phyloP scores from a whole-genome alignment of 305 asterid genomes.

The Lippia alba region DNA sequence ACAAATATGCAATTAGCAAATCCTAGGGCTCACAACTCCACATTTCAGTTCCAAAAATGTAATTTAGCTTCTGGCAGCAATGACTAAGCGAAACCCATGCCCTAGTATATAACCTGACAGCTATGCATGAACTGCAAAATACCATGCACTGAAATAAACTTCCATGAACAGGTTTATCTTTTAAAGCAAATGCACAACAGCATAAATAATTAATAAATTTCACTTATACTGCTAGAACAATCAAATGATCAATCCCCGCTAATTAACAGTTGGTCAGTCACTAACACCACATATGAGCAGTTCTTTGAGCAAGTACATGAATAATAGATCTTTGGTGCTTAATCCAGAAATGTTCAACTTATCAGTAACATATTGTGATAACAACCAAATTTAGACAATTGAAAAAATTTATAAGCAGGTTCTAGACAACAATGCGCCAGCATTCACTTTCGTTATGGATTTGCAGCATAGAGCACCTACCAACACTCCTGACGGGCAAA shows the following conservation, averaged over 20 bases:
- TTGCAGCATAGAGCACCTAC: conserved; percentile 19
- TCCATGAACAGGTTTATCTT: conserved; percentile 8
- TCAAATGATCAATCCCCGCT: conserved; percentile 29
- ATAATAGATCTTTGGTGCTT: neutral
- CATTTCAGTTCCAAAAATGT: conserved; percentile 26
- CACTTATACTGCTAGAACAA: conserved; percentile 30
- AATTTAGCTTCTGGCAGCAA: conserved; percentile 28
- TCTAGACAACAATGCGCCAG: neutral
- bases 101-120: conserved; percentile 24
- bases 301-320: conserved; percentile 15
- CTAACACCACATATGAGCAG: conserved; percentile 23
- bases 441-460: conserved; percentile 11
- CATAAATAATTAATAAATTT: conserved; percentile 27
- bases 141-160: neutral
- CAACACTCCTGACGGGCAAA: neutral
- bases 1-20: conserved; percentile 29
- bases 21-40: conserved; percentile 32
- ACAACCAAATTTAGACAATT: conserved; percentile 3
- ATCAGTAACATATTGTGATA: conserved; percentile 12
- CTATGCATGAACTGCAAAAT: conserved; percentile 1
- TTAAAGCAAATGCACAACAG: conserved; percentile 29
- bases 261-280: conserved; percentile 10
- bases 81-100: conserved; percentile 26
- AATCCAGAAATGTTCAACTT: conserved; percentile 25
- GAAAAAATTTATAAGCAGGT: conserved; percentile 6